Evolutionary conservation across 2,329 filamentous ascomycete species (phyloP).

Genomic region (Fusarium albidum): DNA sequence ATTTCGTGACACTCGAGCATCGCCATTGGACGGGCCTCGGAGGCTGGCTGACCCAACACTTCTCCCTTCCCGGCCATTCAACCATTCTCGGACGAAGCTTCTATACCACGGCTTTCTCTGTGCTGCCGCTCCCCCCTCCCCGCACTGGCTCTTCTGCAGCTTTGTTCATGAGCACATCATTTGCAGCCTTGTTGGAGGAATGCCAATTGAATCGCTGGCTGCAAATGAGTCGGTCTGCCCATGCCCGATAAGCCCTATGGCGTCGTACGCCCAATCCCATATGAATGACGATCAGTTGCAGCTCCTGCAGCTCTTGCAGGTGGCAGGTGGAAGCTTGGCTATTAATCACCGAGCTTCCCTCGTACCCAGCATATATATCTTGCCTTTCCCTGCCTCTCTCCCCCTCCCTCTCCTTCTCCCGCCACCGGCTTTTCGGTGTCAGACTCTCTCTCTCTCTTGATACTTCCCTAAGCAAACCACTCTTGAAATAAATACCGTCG

Average conservation of each 20-base stretch:
- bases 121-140: conserved; percentile 8
- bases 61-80: conserved; percentile 18
- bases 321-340: conserved; percentile 6
- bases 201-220: conserved; percentile 17
- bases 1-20: background rate
- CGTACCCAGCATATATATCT: too few relatives aligned
- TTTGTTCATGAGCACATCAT: conserved; percentile 24
- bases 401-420: too few relatives aligned
- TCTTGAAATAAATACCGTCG: too few relatives aligned
- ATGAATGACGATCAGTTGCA: conserved; percentile 31
- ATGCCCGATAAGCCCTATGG: background rate
- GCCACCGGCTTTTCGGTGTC: too few relatives aligned
- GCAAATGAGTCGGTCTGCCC: conserved; percentile 23
- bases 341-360: conserved; percentile 10
- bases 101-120: conserved; percentile 21
- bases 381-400: too few relatives aligned
- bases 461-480: too few relatives aligned
- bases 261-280: conserved; percentile 27
- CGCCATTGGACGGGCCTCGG: conserved; percentile 29
- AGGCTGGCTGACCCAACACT: conserved; percentile 13
- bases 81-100: conserved; percentile 8
- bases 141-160: conserved; percentile 8
- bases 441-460: background rate
- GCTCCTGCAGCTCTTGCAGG: too few relatives aligned
- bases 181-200: conserved; percentile 23